Evolutionary conservation across 2,329 filamentous ascomycete genomes (phyloP), one percentile per base, ranked within the genome.

Genomic region (Epicoccum nigrum): DNA sequence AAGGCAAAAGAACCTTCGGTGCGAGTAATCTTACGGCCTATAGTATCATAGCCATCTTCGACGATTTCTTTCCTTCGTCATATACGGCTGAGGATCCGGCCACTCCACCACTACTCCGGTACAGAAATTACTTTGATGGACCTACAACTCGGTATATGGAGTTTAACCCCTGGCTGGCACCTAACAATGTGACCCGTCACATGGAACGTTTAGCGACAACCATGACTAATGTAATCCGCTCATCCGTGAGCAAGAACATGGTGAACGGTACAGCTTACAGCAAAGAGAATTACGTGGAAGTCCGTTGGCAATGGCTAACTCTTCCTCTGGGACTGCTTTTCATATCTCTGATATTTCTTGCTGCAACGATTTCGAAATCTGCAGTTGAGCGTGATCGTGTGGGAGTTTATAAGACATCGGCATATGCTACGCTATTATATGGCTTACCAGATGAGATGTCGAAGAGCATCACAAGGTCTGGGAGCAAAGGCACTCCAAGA

Each of bases 341-440:
- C 2, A 27, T 63, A 1, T 60, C 47, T 4, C 20, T 70, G 0
- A 17, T 65, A 0, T 72, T 72, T 25, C 45, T 72, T 2, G 42
- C 61, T 0, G 48, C 50, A 0, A 71, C 69, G 0, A 63, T 72
- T 0, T 17, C 54, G 1, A 59, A 59, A 25, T 68, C 60, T 2
- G 57, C 63, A 0, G 40, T 30, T 6, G 59, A 62, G 4, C 9
- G 41, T 2, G 42, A 45, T 1, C 42, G 15, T 1, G 46, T 44
- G 1, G 65, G 59, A 0, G 41, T 68, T 0, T 69, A 63, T 62
- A 72, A 72, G 19, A 71, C 59, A 0, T 71, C 69, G 2, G 60
- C 68, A 0, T 58, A 66, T 44, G 62, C 67, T 0, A 56, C 64
- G 0, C 47, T 71, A 0, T 52, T 69, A 1, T 67, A 69, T 15